Evolutionary conservation across 345 rosid genomes (phyloP), one percentile per base, ranked within the genome.

Genomic region (Draba incana): DNA sequence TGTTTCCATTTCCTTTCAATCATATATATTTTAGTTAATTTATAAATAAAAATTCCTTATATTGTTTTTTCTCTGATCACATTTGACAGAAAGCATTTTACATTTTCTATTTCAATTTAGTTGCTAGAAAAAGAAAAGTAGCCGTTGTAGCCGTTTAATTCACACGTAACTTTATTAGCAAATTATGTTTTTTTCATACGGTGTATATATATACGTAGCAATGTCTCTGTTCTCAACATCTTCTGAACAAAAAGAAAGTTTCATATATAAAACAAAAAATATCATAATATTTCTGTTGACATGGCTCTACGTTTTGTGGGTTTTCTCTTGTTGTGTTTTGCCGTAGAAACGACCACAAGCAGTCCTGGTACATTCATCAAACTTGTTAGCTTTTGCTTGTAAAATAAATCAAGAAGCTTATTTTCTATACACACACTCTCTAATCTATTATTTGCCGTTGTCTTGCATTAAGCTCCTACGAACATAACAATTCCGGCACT

Each of bases 401-500:
- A 33, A 20, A 8, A 13, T 2, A 3, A 7, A 38, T 11, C 54
- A 6, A 24, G 1, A 10, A 16, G 3, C 1, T 1, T 11, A 5
- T 30, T 1, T 59, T 28, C 10, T 24, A 2, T 8, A 1, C 6
- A 0, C 52, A 10, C 44, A 35, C 28, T n/a, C 31, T 59, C 41
- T 59, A 8, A 59, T 30, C 6, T 48, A 0, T 12, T 8, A 10
- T 3, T 33, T 47, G 11, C 28, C 11, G 0, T 2, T 47, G 7
- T n/a, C n/a, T 25, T 30, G 49, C 4, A 49, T 28, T 9, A 39
- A 57, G 64, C 25, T 30, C 37, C 0, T 8, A 23, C 4, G 49
- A 66, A 51, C 48, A 31, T 45, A 43, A 60, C 78, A 35, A 0
- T 67, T 27, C 73, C 72, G 6, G 73, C 72, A 41, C 43, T 74